Evolutionary conservation across 2,329 filamentous ascomycete species (phyloP).

Genomic region (Xylariales sp.): DNA sequence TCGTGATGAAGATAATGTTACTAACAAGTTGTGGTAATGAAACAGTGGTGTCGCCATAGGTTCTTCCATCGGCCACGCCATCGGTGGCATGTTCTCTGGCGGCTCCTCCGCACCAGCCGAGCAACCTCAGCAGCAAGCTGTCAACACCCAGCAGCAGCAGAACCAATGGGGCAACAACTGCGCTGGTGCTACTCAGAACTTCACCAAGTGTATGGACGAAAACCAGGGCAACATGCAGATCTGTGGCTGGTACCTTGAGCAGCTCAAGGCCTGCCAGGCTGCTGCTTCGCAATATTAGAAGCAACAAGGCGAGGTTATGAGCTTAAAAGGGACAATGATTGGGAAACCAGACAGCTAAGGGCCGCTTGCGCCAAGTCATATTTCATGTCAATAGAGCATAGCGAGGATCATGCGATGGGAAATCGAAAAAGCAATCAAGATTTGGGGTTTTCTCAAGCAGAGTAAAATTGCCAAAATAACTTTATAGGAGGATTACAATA

Average conservation of each 20-base stretch:
- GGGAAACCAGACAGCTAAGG: too few species aligned
- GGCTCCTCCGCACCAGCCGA: slow-evolving; percentile 58
- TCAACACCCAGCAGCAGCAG: slow-evolving; percentile 44
- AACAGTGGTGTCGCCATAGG: slow-evolving; percentile 96
- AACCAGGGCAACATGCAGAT: slow-evolving; percentile 91
- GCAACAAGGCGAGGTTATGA: too few species aligned
- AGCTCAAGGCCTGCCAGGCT: slow-evolving; percentile 85
- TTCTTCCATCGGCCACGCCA: slow-evolving; percentile 90
- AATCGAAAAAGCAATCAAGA: neutral
- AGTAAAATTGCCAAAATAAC: too few species aligned
- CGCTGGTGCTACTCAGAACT: slow-evolving; percentile 72
- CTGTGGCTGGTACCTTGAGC: slow-evolving; percentile 97
- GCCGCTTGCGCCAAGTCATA: too few species aligned
- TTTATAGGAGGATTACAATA: too few species aligned
- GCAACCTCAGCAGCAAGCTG: slow-evolving; percentile 33
- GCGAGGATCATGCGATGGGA: neutral
- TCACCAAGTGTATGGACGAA: slow-evolving; percentile 96
- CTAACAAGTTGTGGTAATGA: slow-evolving; percentile 6
- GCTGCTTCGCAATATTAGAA: slow-evolving; percentile 63
- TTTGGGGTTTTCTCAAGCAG: neutral
- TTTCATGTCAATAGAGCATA: neutral
- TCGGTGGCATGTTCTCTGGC: slow-evolving; percentile 83
- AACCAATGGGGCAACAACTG: slow-evolving; percentile 64
- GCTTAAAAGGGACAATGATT: too few species aligned
- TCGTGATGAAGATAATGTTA: too few species aligned